Evolutionary conservation across 2,329 filamentous ascomycete genomes (phyloP).

Genomic region (Xylaria sp.): DNA sequence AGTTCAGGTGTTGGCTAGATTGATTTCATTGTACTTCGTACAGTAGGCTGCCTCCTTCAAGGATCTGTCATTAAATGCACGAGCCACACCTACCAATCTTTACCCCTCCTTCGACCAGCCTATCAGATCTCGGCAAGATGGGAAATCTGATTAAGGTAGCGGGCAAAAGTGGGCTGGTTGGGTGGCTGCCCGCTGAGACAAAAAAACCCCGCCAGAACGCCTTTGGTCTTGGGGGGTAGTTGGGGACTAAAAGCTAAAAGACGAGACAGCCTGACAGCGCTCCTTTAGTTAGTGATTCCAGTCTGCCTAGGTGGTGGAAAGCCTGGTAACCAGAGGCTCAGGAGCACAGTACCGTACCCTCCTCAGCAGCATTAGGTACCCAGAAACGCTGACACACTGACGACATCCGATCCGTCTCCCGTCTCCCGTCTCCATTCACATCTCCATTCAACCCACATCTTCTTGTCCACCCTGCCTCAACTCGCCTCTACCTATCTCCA

Average conservation of each 20-base stretch:
- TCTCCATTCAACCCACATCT: constrained; percentile 34
- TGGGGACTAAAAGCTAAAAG: neutral
- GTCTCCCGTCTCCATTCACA: constrained; percentile 19
- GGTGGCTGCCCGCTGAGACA: constrained; percentile 36
- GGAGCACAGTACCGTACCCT: neutral
- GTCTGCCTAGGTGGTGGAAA: neutral
- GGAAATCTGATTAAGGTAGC: constrained; percentile 29
- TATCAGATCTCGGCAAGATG: constrained; percentile 29
- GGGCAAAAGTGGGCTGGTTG: constrained; percentile 33
- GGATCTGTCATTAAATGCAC: constrained; percentile 1
- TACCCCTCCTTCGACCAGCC: constrained; percentile 35
- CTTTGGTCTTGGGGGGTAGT: constrained; percentile 21
- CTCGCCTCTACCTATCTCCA: constrained; percentile 19
- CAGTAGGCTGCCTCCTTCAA: constrained; percentile 24
- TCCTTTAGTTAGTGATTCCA: constrained; percentile 3
- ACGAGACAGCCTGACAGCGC: constrained; percentile 2
- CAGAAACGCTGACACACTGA: constrained; percentile 25
- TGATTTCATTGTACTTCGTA: neutral
- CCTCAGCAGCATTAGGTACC: neutral
- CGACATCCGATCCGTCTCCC: constrained; percentile 30
- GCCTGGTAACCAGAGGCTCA: neutral
- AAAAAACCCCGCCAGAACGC: constrained; percentile 45
- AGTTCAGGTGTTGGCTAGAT: neutral
- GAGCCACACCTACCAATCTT: constrained; percentile 24
- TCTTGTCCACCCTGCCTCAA: constrained; percentile 23